Conservation (phyloP, 2,329 filamentous ascomycete genomes). For the Zelopaecilomyces penicillatus region DNA sequence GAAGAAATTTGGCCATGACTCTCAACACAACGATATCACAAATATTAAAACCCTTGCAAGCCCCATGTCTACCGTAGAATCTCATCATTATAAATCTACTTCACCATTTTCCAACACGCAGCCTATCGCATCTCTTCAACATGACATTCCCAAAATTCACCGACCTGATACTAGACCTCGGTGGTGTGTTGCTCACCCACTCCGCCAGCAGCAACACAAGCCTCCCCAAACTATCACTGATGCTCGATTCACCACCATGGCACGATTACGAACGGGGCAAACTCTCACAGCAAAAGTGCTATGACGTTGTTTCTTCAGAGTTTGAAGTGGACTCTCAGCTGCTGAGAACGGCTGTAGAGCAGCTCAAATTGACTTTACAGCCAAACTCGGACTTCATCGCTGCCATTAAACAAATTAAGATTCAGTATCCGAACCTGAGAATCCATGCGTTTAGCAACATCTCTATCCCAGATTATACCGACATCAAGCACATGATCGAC, state of each 20-base stretch:
- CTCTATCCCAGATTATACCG: background rate
- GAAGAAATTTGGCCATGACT: too few species aligned
- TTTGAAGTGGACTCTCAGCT: background rate
- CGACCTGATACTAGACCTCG: too few species aligned
- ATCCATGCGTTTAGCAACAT: conserved; percentile 5
- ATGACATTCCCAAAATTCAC: too few species aligned
- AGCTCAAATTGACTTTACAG: background rate
- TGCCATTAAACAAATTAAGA: background rate
- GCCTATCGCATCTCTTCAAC: too few species aligned
- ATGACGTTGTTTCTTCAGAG: background rate
- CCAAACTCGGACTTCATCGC: background rate
- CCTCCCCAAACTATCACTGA: too few species aligned
- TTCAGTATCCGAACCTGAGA: background rate
- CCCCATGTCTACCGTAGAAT: too few species aligned
- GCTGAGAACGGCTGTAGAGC: background rate
- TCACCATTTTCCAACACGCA: too few species aligned
- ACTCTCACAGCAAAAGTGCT: conserved; percentile 2
- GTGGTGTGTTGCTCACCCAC: too few species aligned
- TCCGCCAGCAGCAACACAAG: too few species aligned
- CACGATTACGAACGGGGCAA: conserved; percentile 3
- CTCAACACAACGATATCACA: too few species aligned
- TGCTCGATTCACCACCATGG: conserved; percentile 4
- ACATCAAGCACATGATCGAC: background rate
- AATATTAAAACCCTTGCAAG: too few species aligned
- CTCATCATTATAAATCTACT: too few species aligned